Evolutionary conservation across 768 basidiomycete genomes (phyloP), one percentile per base, ranked within the genome.

Genomic region (Dictyophora rubrovolvata): DNA sequence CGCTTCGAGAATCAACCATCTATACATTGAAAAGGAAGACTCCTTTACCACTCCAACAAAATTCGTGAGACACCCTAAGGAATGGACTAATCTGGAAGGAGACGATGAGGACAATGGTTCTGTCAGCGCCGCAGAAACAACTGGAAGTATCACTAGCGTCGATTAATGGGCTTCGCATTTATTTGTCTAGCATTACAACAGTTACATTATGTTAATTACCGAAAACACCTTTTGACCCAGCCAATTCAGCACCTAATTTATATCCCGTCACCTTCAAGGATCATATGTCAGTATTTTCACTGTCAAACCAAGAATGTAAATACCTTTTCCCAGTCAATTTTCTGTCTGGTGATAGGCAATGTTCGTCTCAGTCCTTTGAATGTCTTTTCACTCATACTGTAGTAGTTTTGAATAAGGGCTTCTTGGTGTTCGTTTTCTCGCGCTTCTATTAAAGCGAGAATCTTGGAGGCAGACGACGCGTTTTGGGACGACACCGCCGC

Each of bases 271-370:
- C 79, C 79, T 80, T 51, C 36, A 59, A 34, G 57, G 46, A 16
- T 42, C 36, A 14, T 20, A 61, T 34, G 46, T 1, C 21, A 46
- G 3, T 42, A 42, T 12, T 18, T 46, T 18, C 33, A 21, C 1
- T 10, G 10, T 51, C 58, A 12, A 63, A 23, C 53, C 53, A 7
- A 33, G 5, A n/a, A 33, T 50, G 57, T 56, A n/a, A 52, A 53
- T 58, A 89, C 91, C 78, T 86, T 91, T 62, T 95, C 93, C 95
- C 96, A 99, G 61, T 98, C 93, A 37, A 98, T 71, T 71, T 97
- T 97, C 68, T 91, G 89, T 64, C 91, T 79, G 12, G 93, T 97
- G 67, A 97, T 75, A 0, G 95, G 96, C 59, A 99, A 72, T 1
- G 93, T 93, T 37, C 96, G 80, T 64, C 96, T 78, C 54, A 99